Evolutionary conservation across 2,329 filamentous ascomycete species (phyloP).

Genomic region (Paracamarosporium sp.): DNA sequence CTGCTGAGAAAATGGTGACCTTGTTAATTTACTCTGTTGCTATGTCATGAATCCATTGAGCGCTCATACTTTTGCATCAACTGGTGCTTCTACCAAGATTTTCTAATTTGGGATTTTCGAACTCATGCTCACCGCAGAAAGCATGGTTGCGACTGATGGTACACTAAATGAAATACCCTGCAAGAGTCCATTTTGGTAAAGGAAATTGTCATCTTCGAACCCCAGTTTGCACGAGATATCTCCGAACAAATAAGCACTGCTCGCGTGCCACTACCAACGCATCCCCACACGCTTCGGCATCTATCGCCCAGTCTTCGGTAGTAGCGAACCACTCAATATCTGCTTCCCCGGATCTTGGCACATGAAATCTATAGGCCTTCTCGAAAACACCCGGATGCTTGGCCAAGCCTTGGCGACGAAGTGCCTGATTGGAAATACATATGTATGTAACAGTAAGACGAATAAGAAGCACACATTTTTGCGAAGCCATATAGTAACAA

Average conservation of each 20-base stretch:
- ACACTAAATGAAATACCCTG: too few species aligned
- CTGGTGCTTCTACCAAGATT: too few species aligned
- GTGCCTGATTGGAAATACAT: background rate
- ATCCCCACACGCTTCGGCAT: background rate
- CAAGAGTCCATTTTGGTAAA: too few species aligned
- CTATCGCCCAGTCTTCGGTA: slow-evolving; percentile 3
- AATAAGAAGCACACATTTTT: background rate
- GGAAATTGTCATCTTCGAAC: background rate
- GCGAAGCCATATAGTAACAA: background rate
- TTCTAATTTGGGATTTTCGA: too few species aligned
- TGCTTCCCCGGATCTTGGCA: slow-evolving; percentile 5
- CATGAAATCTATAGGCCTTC: background rate
- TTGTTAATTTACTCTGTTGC: too few species aligned
- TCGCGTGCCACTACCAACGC: background rate
- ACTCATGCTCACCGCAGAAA: too few species aligned
- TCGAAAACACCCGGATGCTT: background rate
- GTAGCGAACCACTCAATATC: background rate
- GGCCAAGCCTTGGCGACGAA: background rate
- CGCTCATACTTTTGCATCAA: too few species aligned
- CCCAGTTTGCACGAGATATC: background rate
- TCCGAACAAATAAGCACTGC: background rate
- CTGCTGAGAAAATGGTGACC: too few species aligned
- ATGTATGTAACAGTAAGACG: background rate
- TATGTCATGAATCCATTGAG: too few species aligned
- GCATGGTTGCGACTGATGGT: too few species aligned